phyloP scores from a whole-genome alignment of 2,329 filamentous ascomycete genomes.

The Ophiosphaerella korrae region DNA sequence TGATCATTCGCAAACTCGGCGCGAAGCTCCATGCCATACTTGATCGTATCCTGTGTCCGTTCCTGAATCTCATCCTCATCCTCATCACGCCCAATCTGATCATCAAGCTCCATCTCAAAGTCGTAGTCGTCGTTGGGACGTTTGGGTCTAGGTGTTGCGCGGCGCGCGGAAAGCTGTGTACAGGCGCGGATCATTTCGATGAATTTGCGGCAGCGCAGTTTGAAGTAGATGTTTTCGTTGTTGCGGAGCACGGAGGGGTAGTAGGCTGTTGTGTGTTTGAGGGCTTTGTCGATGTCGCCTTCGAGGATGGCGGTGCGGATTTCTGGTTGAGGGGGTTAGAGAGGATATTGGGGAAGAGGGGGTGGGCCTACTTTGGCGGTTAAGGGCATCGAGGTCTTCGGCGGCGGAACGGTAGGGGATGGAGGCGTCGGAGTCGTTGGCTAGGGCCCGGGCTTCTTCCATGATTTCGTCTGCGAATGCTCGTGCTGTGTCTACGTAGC shows the following conservation, averaged over 20 bases:
- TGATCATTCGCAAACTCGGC: slow-evolving; percentile 76
- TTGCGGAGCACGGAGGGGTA: slow-evolving; percentile 81
- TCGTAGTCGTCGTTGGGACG: slow-evolving; percentile 53
- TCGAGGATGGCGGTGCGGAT: slow-evolving; percentile 87
- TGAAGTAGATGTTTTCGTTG: slow-evolving; percentile 86
- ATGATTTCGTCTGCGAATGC: slow-evolving; percentile 85
- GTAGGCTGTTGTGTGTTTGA: slow-evolving; percentile 77
- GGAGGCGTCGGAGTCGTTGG: slow-evolving; percentile 56
- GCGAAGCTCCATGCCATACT: slow-evolving; percentile 79
- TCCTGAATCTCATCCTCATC: slow-evolving; percentile 44
- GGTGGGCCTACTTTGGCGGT: slow-evolving; percentile 74
- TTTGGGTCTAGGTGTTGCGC: too few species aligned
- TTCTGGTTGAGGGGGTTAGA: slow-evolving; percentile 57
- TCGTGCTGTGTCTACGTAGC: slow-evolving; percentile 89
- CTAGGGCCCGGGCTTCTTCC: slow-evolving; percentile 72
- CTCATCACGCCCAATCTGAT: slow-evolving; percentile 52
- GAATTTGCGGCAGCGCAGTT: slow-evolving; percentile 86
- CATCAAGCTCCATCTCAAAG: slow-evolving; percentile 63
- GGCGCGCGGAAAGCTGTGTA: slow-evolving; percentile 24
- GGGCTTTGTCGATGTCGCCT: slow-evolving; percentile 86
- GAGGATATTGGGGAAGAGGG: background rate
- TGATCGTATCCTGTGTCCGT: slow-evolving; percentile 71
- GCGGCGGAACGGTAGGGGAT: slow-evolving; percentile 68
- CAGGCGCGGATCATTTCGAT: slow-evolving; percentile 74
- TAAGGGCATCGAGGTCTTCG: slow-evolving; percentile 84